Percentiles rank a stretch among this genome's conserved stretches.
These are phyloP conservation scores for Sphaceloma murrayae DNA, from an alignment of 2,329 filamentous ascomycete genomes.

Conservation along the genomic window DNA sequence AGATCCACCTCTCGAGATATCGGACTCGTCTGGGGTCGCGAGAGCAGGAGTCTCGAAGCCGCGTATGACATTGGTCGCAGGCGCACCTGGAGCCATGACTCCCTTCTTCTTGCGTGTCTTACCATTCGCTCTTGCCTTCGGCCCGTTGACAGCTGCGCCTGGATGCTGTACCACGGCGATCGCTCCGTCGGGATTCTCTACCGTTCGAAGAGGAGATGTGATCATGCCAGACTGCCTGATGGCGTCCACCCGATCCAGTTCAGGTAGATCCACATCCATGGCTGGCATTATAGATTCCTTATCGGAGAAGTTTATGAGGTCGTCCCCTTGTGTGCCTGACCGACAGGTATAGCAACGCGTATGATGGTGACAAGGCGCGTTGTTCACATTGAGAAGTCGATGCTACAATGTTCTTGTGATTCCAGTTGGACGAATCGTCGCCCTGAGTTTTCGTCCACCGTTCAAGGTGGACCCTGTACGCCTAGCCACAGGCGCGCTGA, in stretches of 20 bases:
- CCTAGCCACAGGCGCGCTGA: slow-evolving; percentile 40
- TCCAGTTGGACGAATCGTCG: slow-evolving; percentile 14
- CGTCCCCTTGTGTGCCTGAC: too few relatives aligned
- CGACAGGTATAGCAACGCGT: too few relatives aligned
- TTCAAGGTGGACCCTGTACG: slow-evolving; percentile 43
- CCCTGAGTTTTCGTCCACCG: slow-evolving; percentile 42
- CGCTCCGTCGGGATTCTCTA: slow-evolving; percentile 20
- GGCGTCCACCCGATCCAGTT: slow-evolving; percentile 22
- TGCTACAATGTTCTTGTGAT: too few relatives aligned
- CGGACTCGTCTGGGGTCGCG: slow-evolving; percentile 48
- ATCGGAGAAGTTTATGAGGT: too few relatives aligned
- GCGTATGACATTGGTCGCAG: slow-evolving; percentile 35
- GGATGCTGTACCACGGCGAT: slow-evolving; percentile 17
- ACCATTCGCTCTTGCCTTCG: slow-evolving; percentile 29
- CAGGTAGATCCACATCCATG: slow-evolving; percentile 28
- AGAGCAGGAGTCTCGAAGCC: slow-evolving; percentile 43
- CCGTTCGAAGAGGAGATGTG: slow-evolving; percentile 24
- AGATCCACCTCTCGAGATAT: slow-evolving; percentile 34
- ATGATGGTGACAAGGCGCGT: too few relatives aligned
- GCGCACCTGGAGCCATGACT: slow-evolving; percentile 29
- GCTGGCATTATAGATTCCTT: too few relatives aligned
- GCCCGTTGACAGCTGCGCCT: slow-evolving; percentile 24
- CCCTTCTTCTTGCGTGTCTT: slow-evolving; percentile 32
- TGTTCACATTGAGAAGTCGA: too few relatives aligned
- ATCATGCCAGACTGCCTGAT: slow-evolving; percentile 26